Evolutionary conservation across 2,329 filamentous ascomycete species (phyloP).

Genomic region (Diaporthe vaccinii): DNA sequence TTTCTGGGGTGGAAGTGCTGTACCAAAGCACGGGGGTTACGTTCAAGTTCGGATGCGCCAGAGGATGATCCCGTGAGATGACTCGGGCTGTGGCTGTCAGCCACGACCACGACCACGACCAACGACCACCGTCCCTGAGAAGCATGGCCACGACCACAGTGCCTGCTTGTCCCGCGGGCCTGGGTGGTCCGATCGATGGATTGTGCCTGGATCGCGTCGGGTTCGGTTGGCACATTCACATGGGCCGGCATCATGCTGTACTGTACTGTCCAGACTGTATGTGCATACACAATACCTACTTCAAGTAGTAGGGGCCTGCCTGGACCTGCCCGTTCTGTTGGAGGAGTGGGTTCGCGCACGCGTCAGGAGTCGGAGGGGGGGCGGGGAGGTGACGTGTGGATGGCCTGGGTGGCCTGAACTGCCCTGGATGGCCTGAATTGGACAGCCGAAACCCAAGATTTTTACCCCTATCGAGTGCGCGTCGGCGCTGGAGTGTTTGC

Average conservation of each 20-base stretch:
- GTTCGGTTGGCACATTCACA: conserved; percentile 6
- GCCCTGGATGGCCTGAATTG: background rate
- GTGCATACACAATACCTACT: background rate
- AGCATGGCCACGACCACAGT: background rate
- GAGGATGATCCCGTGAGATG: background rate
- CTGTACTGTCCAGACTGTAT: background rate
- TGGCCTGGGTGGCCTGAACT: background rate
- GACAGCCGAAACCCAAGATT: conserved; percentile 14
- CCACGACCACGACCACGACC: background rate
- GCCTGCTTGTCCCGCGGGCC: conserved; percentile 1
- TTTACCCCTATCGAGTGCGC: conserved; percentile 16
- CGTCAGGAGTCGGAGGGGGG: background rate
- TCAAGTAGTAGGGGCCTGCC: background rate
- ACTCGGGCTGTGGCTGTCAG: conserved; percentile 1
- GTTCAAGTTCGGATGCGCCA: background rate
- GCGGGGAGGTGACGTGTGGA: conserved; percentile 16
- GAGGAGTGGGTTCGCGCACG: conserved; percentile 22
- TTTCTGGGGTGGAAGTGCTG: background rate
- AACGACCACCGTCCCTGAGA: background rate
- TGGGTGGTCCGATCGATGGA: conserved; percentile 12
- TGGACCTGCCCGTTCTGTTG: background rate
- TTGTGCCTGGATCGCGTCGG: conserved; percentile 16
- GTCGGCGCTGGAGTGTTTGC: conserved; percentile 8
- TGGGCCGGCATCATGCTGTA: background rate
- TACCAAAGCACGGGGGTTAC: background rate